Evolutionary conservation across 1,284 basidiomycete species (phyloP), one percentile per base, ranked within the genome.

Genomic region (Schizophyllum commune): DNA sequence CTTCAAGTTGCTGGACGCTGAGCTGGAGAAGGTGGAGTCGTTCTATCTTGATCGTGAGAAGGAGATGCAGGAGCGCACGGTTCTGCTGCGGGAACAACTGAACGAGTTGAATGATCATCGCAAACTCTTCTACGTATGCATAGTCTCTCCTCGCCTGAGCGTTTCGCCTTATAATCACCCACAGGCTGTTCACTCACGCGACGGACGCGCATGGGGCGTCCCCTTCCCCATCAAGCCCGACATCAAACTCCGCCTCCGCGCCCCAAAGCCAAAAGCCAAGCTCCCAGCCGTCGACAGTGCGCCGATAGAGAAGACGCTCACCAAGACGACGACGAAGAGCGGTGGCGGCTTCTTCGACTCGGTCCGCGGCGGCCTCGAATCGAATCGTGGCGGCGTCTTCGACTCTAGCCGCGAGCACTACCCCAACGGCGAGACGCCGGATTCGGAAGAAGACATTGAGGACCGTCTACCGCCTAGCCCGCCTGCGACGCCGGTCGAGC

Each of bases 11-110:
- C 79, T 96, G 1, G 89, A 95, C 65, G 70, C 70, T 0, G 86
- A 96, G 70, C 75, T 96, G 0, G 84, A 88, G 60, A 93, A 96
- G 76, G 84, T 96, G 21, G 88, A 94, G 68, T 75, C 76, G 2
- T 98, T 98, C 72, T 98, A 92, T 70, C 69, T 82, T 7, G 83
- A 83, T 22, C 81, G 89, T 22, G 92, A 93, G 71, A 75, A 79
- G 22, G 92, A 94, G 65, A 85, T 89, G 73, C 73, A 75, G 21
- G 74, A 74, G 32, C 79, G 79, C 62, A 81, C 83, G 61, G 71
- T 69, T 57, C 52, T 69, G 19, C 76, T 96, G 0, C 81, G 83
- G 61, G 77, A 80, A 56, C 95, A 98, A 71, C 79, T 97, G 5
- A 72, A 80, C 1, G 90, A 92, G 66, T 80, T 96, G 13, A 79